Evolutionary conservation across 2,329 filamentous ascomycete species (phyloP), one percentile per base, ranked within the genome.

Genomic region (Fusarium nanum): DNA sequence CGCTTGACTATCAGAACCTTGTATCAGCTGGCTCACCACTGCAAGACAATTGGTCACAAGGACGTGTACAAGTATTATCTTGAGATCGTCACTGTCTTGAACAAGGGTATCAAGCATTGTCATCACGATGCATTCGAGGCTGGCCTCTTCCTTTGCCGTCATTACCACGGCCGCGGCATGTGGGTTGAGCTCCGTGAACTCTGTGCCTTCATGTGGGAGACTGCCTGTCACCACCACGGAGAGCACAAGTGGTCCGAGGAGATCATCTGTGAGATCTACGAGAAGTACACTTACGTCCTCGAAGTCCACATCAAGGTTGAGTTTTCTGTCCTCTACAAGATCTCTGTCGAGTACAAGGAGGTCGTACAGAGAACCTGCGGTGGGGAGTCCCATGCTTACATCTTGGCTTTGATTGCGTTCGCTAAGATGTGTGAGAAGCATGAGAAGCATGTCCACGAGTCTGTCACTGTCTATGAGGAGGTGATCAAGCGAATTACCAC

Each of bases 281-380:
- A 79, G 23, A 82, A 81, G 37, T 87, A 87, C 73, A 79, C 81
- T 47, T 79, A 82, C 37, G 80, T 85, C n/a, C 71, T 87, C 20
- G 82, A 84, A 56, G 73, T 79, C 13, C 80, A 82, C 23, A 77
- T 78, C 59, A 81, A 81, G 64, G 81, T 79, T 5, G 81, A 83
- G 54, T 81, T 83, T 64, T 77, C 78, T 3, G 76, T 73, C 5
- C 62, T 75, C 18, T 83, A 85, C 68, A 78, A 84, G 71, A 76
- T 87, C 23, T 80, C 83, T 0, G 78, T 82, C 7, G 81, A 85
- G 73, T 86, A 86, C 69, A 83, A 83, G 60, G 81, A 83, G 61
- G 81, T 81, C 0, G 83, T 83, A 11, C 79, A 78, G 32, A 80
- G 77, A 30, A 73, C 82, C 34, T 79, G 79, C 68, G 77, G 81